Evolutionary conservation across 257 asterid genomes (phyloP).

Genomic region (Solanum pimpinellifolium): DNA sequence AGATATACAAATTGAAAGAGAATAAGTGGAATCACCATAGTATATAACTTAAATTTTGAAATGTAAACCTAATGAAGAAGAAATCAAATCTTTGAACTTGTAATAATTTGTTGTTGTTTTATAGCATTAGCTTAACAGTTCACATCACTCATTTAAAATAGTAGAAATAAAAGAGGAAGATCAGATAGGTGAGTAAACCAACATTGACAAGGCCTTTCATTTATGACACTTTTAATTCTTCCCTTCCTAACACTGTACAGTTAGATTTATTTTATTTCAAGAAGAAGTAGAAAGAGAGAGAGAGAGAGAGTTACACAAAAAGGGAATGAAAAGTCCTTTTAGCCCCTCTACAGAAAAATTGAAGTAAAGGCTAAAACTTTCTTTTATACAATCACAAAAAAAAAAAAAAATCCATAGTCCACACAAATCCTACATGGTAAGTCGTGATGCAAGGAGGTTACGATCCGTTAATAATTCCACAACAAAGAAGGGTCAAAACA

Average conservation of each 20-base stretch:
- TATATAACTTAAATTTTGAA: neutral
- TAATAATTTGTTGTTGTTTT: neutral
- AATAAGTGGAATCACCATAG: neutral
- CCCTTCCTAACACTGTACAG: constrained; percentile 19
- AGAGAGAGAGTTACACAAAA: neutral
- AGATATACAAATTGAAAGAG: neutral
- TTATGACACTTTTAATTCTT: constrained; percentile 5
- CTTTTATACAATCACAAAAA: neutral
- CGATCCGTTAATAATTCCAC: constrained; percentile 38
- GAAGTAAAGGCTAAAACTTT: neutral
- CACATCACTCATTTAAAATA: neutral
- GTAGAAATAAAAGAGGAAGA: neutral
- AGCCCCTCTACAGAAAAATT: constrained; percentile 2
- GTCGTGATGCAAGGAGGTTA: neutral
- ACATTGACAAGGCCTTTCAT: constrained; percentile 2
- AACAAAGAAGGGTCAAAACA: constrained; percentile 24
- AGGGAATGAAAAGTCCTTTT: neutral
- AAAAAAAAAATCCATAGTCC: neutral
- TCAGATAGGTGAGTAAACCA: neutral
- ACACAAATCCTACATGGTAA: neutral
- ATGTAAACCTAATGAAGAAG: neutral
- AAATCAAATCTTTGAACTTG: neutral
- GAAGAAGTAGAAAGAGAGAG: neutral
- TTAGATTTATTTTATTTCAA: neutral
- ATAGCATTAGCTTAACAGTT: neutral